Base-by-base conservation (phyloP, 176 grass and related monocot genomes). In the Saccharum spontaneum region DNA sequence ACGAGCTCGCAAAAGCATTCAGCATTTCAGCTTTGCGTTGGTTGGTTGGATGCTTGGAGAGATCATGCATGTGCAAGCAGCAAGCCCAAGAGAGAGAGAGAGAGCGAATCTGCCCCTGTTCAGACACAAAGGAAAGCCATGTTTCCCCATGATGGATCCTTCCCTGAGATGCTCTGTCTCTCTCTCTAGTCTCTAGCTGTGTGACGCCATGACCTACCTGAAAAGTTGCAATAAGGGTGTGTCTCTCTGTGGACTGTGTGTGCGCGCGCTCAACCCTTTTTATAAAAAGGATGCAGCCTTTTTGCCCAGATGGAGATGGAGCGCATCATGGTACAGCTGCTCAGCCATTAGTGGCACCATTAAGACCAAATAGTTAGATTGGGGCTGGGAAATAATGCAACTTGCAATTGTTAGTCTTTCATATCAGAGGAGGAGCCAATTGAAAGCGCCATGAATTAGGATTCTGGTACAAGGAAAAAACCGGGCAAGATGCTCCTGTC, bases 391-490 rank as follows among this genome's bases (percentile, higher is more conserved):
- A 75, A 36, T 87, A 57, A 76, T 46, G 37, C 33, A 67, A 26
- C 59, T 13, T 54, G 60, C 45, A 78, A 46, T 59, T 79, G 16
- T 45, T 71, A 49, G 67, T 18, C 67, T 40, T 84, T 83, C 76
- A 79, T 60, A 78, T 84, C 57, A 72, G 33, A 78, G 37, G 23
- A n/a, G 64, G 14, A 69, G 34, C 23, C 6, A 67, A 74, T 84
- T 67, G 10, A 88, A 84, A 26, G 81, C 57, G 78, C 73, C 49
- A 78, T 66, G 74, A 83, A 82, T 83, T 83, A 73, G 86, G 73
- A 77, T 70, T 30, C 6, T 71, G 62, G 86, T 88, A 83, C 86
- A 77, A 44, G 16, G 48, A 13, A 46, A 74, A 50, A 8, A 7
- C 13, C 41, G 44, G 5, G 11, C 78, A 64, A 18, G 77, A 65